Conservation (phyloP, 192 early-diverging fungal genomes). For the Backusella macrospora region DNA sequence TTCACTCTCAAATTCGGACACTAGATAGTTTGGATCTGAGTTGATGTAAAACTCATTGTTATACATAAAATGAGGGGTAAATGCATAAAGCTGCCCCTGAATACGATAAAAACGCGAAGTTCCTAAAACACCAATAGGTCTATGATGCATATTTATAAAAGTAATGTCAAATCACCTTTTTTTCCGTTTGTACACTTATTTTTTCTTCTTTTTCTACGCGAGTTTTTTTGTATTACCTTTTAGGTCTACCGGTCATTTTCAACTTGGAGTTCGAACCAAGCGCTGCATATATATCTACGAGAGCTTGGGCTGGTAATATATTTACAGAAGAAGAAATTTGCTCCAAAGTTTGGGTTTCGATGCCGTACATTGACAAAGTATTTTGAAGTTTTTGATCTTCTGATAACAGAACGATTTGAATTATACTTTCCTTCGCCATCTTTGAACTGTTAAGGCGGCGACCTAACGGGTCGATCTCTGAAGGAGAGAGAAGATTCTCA, state of each 20-base stretch:
- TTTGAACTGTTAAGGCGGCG: slow-evolving; percentile 63
- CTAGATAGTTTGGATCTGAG: slow-evolving; percentile 78
- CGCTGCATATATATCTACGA: slow-evolving; percentile 73
- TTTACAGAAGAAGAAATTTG: slow-evolving; percentile 62
- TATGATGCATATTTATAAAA: background rate
- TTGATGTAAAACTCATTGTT: slow-evolving; percentile 84
- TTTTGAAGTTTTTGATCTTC: slow-evolving; percentile 73
- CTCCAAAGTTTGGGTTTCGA: slow-evolving; percentile 78
- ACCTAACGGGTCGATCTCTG: slow-evolving; percentile 82
- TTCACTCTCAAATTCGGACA: slow-evolving; percentile 78
- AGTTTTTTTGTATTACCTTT: too few relatives aligned
- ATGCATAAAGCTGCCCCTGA: slow-evolving; percentile 80
- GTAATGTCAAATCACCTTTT: background rate
- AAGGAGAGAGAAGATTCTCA: slow-evolving; percentile 73
- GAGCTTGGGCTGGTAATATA: slow-evolving; percentile 67
- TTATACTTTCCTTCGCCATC: slow-evolving; percentile 56
- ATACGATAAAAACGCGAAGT: slow-evolving; percentile 81
- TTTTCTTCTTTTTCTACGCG: background rate
- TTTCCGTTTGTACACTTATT: background rate
- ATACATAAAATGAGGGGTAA: slow-evolving; percentile 86
- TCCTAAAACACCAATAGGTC: slow-evolving; percentile 77
- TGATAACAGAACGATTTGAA: slow-evolving; percentile 77
- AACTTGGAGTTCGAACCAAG: slow-evolving; percentile 77
- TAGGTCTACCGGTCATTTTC: slow-evolving; percentile 73
- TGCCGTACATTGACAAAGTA: slow-evolving; percentile 67